Base-by-base conservation (phyloP, 2,329 filamentous ascomycete species). In the Verticillium zaregamsianum region DNA sequence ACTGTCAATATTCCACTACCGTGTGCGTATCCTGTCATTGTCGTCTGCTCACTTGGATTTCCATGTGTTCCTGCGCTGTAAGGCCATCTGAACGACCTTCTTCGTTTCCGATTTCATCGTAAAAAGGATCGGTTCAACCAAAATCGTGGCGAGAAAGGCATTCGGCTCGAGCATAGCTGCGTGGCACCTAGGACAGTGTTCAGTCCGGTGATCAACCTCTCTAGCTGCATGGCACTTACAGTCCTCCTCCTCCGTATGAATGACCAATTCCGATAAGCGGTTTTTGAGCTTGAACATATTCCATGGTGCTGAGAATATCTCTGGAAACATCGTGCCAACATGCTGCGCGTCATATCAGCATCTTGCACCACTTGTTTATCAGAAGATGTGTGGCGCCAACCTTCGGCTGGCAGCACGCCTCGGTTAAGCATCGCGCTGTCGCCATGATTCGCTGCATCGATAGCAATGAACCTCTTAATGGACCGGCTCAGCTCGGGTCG, bases 401-500 rank as follows among this genome's bases (percentile, higher is more conserved):
- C 59, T 55, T 45, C 57, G 1, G 7, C 28, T 5, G 57, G 62
- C n/a, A 63, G 32, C 3, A 55, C 15, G 37, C 23, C 31, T 5
- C 52, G 45, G 7, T 63, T 63, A 11, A 63, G 52, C 3, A 61
- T 1, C 0, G 62, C 62, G 17, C 62, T 63, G 20, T 63, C 62
- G 12, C 62, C 62, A 23, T 63, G 62, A 35, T 63, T 63, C 9
- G 59, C 62, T 31, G 62, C 62, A n/a, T 63, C 62, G 20, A 63
- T 12, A 28, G 62, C n/a, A 15, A 63, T 40, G 12, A 63, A 20
- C 4, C 62, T 56, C 49, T 56, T 63, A 32, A 59, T 14, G 5
- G 17, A 20, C 5, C 15, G 17, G 9, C 25, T 61, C 8, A 56
- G 20, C 6, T 59, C 56, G 2, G 56, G 54, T 2, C 14, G 52